These are phyloP conservation scores for Zangia roseola DNA, from an alignment of 768 basidiomycete species.

Conservation along the genomic window DNA sequence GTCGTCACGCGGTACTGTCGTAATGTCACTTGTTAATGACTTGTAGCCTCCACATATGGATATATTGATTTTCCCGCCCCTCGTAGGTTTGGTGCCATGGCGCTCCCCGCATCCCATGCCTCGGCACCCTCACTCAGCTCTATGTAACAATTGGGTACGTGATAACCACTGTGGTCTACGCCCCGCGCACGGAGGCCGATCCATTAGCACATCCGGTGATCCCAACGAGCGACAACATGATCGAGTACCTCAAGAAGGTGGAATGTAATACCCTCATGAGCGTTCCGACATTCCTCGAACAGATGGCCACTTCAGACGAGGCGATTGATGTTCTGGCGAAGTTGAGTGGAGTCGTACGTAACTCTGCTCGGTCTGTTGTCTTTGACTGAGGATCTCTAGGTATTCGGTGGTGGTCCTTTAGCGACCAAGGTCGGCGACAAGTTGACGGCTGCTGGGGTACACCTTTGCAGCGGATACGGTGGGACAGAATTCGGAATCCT, in stretches of 20 bases:
- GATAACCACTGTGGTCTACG: slow-evolving; percentile 21
- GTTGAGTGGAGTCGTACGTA: slow-evolving; percentile 31
- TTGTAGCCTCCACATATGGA: background rate
- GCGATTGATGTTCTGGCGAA: slow-evolving; percentile 25
- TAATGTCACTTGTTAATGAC: background rate
- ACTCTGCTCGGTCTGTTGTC: too few relatives aligned
- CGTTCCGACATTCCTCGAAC: slow-evolving; percentile 40
- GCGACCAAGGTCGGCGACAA: slow-evolving; percentile 35
- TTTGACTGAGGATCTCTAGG: slow-evolving; percentile 18
- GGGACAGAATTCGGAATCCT: slow-evolving; percentile 30
- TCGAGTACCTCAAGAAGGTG: slow-evolving; percentile 32
- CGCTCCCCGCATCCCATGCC: slow-evolving; percentile 28
- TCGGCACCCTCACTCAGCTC: slow-evolving; percentile 16
- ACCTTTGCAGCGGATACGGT: slow-evolving; percentile 35
- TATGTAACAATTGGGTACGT: slow-evolving; percentile 20
- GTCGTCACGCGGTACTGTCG: background rate
- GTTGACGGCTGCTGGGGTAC: slow-evolving; percentile 34
- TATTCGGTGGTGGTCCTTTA: slow-evolving; percentile 40
- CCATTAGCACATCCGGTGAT: slow-evolving; percentile 30
- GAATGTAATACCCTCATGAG: slow-evolving; percentile 33
- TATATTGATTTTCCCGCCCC: slow-evolving; percentile 4
- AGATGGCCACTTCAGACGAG: slow-evolving; percentile 31
- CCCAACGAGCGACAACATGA: slow-evolving; percentile 40
- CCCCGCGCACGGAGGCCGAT: slow-evolving; percentile 25
- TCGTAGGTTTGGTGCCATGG: slow-evolving; percentile 21